Percentiles rank a stretch among this genome's conserved stretches.
Conservation (phyloP, 2,329 filamentous ascomycete species). For the Ophiosphaerella narmari region DNA sequence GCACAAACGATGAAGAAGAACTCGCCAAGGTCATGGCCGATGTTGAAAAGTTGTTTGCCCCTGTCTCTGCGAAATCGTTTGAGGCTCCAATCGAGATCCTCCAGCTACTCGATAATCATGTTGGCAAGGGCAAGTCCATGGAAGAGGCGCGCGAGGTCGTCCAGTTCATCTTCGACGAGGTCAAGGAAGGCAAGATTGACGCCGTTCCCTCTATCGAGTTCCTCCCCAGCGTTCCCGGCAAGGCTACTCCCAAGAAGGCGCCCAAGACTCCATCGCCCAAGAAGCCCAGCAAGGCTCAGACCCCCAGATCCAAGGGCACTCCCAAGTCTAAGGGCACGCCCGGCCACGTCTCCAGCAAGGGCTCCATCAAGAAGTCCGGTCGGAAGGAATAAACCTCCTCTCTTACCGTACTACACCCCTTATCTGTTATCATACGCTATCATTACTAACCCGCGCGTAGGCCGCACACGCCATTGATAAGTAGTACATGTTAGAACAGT, state of each 20-base stretch:
- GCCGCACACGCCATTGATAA: neutral
- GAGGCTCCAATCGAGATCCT: constrained; percentile 43
- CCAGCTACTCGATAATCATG: constrained; percentile 29
- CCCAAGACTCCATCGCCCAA: constrained; percentile 8
- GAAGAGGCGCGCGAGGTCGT: constrained; percentile 25
- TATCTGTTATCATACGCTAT: neutral
- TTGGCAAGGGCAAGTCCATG: constrained; percentile 27
- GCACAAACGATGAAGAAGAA: no score
- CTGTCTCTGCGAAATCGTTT: constrained; percentile 27
- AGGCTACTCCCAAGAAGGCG: constrained; percentile 15
- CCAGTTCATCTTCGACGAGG: constrained; percentile 34
- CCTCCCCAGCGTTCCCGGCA: constrained; percentile 32
- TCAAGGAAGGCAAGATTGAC: constrained; percentile 27
- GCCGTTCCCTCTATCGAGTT: constrained; percentile 40
- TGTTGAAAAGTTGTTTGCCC: constrained; percentile 15
- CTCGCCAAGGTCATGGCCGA: constrained; percentile 11
- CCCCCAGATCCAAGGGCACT: constrained; percentile 4
- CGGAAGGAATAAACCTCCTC: constrained; percentile 11
- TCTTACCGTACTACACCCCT: neutral
- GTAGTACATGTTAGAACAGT: neutral
- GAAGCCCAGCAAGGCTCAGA: constrained; percentile 13
- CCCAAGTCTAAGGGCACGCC: constrained; percentile 13
- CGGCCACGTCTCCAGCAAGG: constrained; percentile 26
- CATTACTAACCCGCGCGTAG: neutral
- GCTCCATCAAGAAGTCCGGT: constrained; percentile 29